Conservation (phyloP, 257 asterid genomes). For the Nyctanthes arbortristis region DNA sequence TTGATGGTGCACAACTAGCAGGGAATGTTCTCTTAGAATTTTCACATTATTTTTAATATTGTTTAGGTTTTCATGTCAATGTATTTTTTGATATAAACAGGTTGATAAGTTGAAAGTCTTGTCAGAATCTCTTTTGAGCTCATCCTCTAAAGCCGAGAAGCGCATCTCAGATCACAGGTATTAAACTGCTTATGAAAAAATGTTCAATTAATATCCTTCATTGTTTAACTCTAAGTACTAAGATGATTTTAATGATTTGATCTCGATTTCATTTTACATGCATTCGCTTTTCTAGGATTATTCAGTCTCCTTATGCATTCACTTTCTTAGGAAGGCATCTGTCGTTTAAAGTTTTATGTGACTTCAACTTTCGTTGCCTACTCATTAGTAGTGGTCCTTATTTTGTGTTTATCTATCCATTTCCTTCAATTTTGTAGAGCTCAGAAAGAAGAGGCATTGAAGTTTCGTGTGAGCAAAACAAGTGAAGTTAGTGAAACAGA, state of each 20-base stretch:
- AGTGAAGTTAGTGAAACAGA: constrained; percentile 77
- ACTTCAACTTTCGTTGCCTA: constrained; percentile 1
- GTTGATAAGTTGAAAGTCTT: constrained; percentile 94
- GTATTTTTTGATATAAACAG: constrained; percentile 45
- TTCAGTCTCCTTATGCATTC: constrained; percentile 7
- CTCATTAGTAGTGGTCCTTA: constrained; percentile 10
- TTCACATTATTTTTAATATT: neutral
- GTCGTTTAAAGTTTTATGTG: neutral
- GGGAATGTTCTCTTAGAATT: constrained; percentile 8
- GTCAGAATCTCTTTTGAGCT: constrained; percentile 87
- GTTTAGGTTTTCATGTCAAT: constrained; percentile 18
- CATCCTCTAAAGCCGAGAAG: constrained; percentile 80
- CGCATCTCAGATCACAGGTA: constrained; percentile 89
- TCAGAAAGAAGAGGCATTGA: constrained; percentile 91
- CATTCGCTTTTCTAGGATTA: constrained; percentile 5
- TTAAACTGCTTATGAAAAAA: constrained; percentile 10
- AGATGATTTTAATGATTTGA: constrained; percentile 3
- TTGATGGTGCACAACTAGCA: neutral
- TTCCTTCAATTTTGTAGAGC: constrained; percentile 46
- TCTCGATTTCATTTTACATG: constrained; percentile 5
- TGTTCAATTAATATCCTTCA: neutral
- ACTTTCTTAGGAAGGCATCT: constrained; percentile 12
- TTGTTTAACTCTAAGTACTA: constrained; percentile 1
- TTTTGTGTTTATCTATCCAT: constrained; percentile 17
- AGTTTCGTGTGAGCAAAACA: constrained; percentile 74